Base-by-base conservation (phyloP, 768 basidiomycete species). In the Hericium coralloides region DNA sequence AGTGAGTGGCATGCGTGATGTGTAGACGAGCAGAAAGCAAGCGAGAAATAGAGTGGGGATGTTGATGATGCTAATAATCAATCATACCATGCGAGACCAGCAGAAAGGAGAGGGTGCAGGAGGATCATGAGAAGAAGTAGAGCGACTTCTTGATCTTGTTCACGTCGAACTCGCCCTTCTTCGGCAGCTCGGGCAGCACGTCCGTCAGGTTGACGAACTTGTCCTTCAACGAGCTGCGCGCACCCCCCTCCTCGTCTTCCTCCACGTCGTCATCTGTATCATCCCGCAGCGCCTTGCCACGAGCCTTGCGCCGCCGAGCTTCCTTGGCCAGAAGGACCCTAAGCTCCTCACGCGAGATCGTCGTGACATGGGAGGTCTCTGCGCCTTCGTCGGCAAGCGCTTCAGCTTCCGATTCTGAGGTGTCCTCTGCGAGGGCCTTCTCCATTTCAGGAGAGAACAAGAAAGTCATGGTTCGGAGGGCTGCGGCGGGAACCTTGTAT, bases 81-180 rank as follows among this genome's bases (percentile, higher is more conserved):
- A 31, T 31, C 2, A 31, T 31, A 31, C 31, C 31, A 45, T 45
- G 43, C n/a, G 43, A 20, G 7, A 20, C 43, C 43, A 45, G n/a
- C 43, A 45, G 43, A 45, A n/a, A 45, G n/a, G 4, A 23, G 26
- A 20, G 20, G 20, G 8, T 14, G 25, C 4, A 20, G 37, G 53
- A 47, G 31, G 43, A 62, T 72, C 80, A 97, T 45, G 94, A 95
- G 79, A 98, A 98, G 80, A 98, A 98, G 72, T 98, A 98, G 38
- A 78, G 76, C 45, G 88, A 91, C 57, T 82, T 71, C 68, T 87
- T 87, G 72, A 98, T 94, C 59, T 76, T 76, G 64, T 81, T 76
- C 60, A 98, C 92, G 61, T 90, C 80, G 68, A 98, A 97, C 56
- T 76, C 74, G 55, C 95, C 95, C 74, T 90, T 92, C 70, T 81